Percentiles rank a stretch among this genome's conserved stretches.
Evolutionary conservation across 2,329 filamentous ascomycete species (phyloP).

Genomic region (Hypoxylon rubiginosum): DNA sequence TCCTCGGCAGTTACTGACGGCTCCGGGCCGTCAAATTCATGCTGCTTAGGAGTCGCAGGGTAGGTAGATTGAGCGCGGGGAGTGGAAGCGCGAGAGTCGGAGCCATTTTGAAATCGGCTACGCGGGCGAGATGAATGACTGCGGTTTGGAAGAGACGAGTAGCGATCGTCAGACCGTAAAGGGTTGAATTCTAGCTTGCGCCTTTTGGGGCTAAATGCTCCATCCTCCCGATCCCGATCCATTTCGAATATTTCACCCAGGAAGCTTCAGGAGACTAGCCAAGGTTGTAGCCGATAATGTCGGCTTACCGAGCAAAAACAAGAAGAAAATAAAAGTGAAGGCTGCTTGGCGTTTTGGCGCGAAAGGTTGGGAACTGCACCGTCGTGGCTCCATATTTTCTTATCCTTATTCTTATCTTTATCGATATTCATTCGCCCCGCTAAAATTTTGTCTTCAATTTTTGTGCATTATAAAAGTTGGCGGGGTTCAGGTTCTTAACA

Average conservation of each 20-base stretch:
- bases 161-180: slow-evolving; percentile 67
- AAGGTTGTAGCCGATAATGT: slow-evolving; percentile 11
- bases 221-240: slow-evolving; percentile 53
- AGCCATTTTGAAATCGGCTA: slow-evolving; percentile 50
- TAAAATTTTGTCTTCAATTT: slow-evolving; percentile 43
- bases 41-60: slow-evolving; percentile 62
- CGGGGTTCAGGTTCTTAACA: slow-evolving; percentile 38
- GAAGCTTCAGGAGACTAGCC: neutral
- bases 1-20: slow-evolving; percentile 75
- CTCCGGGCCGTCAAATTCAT: slow-evolving; percentile 73
- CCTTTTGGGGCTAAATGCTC: slow-evolving; percentile 68
- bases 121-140: slow-evolving; percentile 56
- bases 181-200: slow-evolving; percentile 74
- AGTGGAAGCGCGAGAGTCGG: slow-evolving; percentile 47
- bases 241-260: slow-evolving; percentile 36
- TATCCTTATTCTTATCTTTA: slow-evolving; percentile 40
- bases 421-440: slow-evolving; percentile 41
- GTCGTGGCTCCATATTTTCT: slow-evolving; percentile 14
- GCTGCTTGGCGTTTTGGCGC: slow-evolving; percentile 4
- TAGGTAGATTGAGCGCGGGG: slow-evolving; percentile 50
- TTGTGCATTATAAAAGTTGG: slow-evolving; percentile 45
- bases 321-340: slow-evolving; percentile 29
- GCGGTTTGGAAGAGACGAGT: slow-evolving; percentile 65
- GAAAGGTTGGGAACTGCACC: no score
- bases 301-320: slow-evolving; percentile 1